Conservation (phyloP, 306 rosid species). For the Geum urbanum region DNA sequence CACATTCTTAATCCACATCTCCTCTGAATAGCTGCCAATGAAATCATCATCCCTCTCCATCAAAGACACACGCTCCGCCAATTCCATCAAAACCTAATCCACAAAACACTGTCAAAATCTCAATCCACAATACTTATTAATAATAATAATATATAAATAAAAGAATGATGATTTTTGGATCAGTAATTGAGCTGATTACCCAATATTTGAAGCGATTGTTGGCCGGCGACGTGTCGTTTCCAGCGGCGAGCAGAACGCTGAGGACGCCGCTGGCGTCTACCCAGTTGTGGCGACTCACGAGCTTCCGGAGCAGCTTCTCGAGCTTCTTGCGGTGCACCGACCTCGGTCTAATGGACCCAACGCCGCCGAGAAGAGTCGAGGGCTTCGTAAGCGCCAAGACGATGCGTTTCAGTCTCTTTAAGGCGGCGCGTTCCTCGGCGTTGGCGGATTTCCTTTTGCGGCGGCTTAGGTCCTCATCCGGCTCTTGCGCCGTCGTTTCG, state of each 20-base stretch:
- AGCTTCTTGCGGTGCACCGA: conserved; percentile 42
- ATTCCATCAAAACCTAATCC: too few species aligned
- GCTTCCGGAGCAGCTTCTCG: conserved; percentile 35
- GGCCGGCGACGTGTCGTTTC: conserved; percentile 39
- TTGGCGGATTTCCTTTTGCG: conserved; percentile 40
- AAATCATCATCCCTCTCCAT: too few species aligned
- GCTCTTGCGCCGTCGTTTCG: background rate
- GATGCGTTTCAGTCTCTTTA: conserved; percentile 24
- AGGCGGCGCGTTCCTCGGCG: background rate
- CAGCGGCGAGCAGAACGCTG: conserved; percentile 49
- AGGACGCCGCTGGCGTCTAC: conserved; percentile 59
- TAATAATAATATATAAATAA: too few species aligned
- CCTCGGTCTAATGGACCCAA: conserved; percentile 44
- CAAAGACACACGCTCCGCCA: too few species aligned
- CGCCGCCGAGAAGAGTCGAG: conserved; percentile 38
- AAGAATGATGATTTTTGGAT: too few species aligned
- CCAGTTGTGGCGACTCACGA: conserved; percentile 53
- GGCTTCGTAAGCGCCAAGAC: conserved; percentile 51
- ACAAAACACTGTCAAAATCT: too few species aligned
- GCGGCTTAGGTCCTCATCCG: background rate
- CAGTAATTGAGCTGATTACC: too few species aligned
- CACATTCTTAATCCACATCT: too few species aligned
- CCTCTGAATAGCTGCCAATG: too few species aligned
- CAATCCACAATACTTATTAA: too few species aligned
- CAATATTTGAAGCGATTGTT: conserved; percentile 60